These are phyloP conservation scores for Cardamine occulta DNA, from an alignment of 345 rosid species.

Conservation along the genomic window DNA sequence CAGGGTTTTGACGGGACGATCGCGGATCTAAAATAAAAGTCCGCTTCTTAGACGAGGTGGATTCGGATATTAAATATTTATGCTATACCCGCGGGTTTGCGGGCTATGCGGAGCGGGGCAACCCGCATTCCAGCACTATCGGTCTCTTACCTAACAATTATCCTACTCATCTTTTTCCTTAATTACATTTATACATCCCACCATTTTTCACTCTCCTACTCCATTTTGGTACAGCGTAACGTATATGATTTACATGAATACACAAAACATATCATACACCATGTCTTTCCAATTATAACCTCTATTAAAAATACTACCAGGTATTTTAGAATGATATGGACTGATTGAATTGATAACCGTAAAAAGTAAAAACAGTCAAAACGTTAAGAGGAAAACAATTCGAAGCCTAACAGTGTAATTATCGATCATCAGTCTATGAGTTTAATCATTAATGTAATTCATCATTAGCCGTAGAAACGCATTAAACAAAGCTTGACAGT, in stretches of 20 bases:
- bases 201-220: background rate
- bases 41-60: too few relatives aligned
- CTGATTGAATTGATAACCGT: background rate
- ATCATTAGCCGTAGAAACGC: background rate
- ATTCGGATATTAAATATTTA: too few relatives aligned
- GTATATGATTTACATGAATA: background rate
- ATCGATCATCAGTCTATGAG: background rate
- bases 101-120: too few relatives aligned
- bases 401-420: background rate
- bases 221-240: background rate
- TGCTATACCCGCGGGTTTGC: too few relatives aligned
- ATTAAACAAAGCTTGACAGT: background rate
- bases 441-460: background rate
- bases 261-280: background rate
- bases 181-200: slow-evolving; percentile 8
- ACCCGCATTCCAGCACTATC: too few relatives aligned
- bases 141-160: slow-evolving; percentile 35
- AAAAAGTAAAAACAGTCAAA: background rate
- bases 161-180: slow-evolving; percentile 22
- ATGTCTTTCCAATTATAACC: background rate
- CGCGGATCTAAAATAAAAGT: too few relatives aligned
- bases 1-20: too few relatives aligned
- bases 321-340: background rate
- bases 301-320: background rate
- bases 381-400: background rate